Evolutionary conservation across 352 stramenopile genomes (phyloP), one percentile per base, ranked within the genome.

Genomic region (Phytophthora pisi): DNA sequence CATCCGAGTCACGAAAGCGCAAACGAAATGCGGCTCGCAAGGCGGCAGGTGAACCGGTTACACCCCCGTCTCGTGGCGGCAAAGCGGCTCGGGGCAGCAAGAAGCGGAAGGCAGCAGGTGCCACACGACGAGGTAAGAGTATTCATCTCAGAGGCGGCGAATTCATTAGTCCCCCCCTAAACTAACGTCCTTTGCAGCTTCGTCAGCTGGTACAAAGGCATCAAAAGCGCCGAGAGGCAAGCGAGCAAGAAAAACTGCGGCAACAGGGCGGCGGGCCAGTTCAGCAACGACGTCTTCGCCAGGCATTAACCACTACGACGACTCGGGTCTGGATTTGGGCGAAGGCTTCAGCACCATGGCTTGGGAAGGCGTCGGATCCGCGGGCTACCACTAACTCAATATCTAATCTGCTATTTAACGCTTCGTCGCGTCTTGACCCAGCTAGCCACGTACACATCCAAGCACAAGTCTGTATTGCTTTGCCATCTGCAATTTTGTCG

Each of bases 291-390:
- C 54, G 5, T 53, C 23, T 26, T 65, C 65, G 26, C 53, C 75
- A 18, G 68, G 42, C 15, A 59, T 90, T 42, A 91, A 88, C 43
- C 73, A 92, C 55, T 92, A 92, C 50, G 75, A 88, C 36, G 72
- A 90, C 54, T 80, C 68, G 18, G 57, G 52, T 5, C 71, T 54
- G 18, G 79, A 89, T 26, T 58, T 90, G 60, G 82, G 79, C 28
- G 78, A 87, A 26, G 78, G 81, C 30, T 47, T 91, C 13, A 80
- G 72, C 49, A 91, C 79, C 15, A 87, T 92, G 84, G 74, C 82
- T 28, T 92, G 84, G 84, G 84, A 92, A 65, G 84, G 84, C 20
- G 52, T 91, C 13, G 84, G 84, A 30, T 90, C 81, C 16, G 82
- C 84, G 0, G 80, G 78, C 4, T 92, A 92, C 57, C 76, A 65